These are phyloP conservation scores for Dittrichia graveolens DNA, from an alignment of 129 eudicot species.

Conservation along the genomic window DNA sequence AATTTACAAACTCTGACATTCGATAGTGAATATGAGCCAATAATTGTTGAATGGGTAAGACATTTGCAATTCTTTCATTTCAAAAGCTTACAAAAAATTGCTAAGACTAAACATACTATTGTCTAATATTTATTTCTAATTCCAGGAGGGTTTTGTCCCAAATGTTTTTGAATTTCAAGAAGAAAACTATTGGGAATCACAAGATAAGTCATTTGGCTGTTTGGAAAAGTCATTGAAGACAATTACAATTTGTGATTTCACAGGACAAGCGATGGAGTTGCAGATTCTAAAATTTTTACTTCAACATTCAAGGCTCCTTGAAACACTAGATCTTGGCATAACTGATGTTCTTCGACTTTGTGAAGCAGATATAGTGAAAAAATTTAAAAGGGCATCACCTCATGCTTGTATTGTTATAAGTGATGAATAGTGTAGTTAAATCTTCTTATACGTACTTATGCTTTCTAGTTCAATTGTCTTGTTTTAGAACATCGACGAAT, in stretches of 20 bases:
- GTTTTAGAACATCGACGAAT: not conserved
- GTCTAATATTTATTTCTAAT: not conserved
- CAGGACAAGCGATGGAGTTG: not conserved
- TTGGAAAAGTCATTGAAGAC: conserved; percentile 9
- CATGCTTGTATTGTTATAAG: not conserved
- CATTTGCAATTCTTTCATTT: not conserved
- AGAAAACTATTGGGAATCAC: conserved; percentile 13
- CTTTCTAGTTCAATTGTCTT: not conserved
- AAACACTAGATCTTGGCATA: not conserved
- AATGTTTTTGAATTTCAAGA: conserved; percentile 12
- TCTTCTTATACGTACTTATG: not conserved
- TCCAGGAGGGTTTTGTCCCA: conserved; percentile 15
- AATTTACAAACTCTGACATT: not conserved
- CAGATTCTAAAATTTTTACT: conserved; percentile 14
- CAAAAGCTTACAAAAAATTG: not conserved
- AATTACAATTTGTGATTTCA: not conserved
- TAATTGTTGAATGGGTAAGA: conserved; percentile 1
- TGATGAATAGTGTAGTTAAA: not conserved
- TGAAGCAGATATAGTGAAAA: not conserved
- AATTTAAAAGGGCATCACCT: not conserved
- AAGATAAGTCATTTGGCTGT: not conserved
- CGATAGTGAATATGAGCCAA: too few species aligned
- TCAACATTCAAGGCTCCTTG: conserved; percentile 11
- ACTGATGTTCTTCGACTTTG: not conserved
- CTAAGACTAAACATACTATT: not conserved